These are phyloP conservation scores for Endocladia muricata DNA, from an alignment of 31 red algal genomes.

Conservation along the genomic window DNA sequence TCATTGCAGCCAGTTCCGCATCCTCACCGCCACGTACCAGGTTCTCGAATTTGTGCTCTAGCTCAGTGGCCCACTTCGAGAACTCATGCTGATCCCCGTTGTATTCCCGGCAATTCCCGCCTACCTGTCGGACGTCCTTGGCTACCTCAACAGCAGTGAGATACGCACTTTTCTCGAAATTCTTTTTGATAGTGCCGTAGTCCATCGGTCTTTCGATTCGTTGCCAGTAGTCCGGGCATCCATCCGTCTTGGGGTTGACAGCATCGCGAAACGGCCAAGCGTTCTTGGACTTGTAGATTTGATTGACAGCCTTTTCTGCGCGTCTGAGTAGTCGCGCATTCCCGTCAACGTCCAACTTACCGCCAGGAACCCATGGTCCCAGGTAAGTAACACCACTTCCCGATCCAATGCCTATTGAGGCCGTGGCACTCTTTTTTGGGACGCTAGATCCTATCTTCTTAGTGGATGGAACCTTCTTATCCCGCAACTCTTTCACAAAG, in stretches of 20 bases:
- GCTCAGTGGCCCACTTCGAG: slow-evolving; percentile 42
- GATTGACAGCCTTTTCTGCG: slow-evolving; percentile 39
- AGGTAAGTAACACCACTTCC: neutral
- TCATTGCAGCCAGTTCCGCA: slow-evolving; percentile 47
- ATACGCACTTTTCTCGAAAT: slow-evolving; percentile 47
- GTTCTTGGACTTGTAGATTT: slow-evolving; percentile 46
- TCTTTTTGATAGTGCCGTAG: slow-evolving; percentile 65
- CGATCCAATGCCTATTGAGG: slow-evolving; percentile 10
- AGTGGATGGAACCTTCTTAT: slow-evolving; percentile 19
- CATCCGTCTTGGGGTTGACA: slow-evolving; percentile 55
- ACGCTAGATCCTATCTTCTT: slow-evolving; percentile 12
- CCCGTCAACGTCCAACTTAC: slow-evolving; percentile 35
- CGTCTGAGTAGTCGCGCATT: slow-evolving; percentile 16
- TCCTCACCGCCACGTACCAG: slow-evolving; percentile 43
- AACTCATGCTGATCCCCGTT: slow-evolving; percentile 64
- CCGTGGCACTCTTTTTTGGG: slow-evolving; percentile 20
- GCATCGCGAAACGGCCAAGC: slow-evolving; percentile 55
- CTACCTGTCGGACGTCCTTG: slow-evolving; percentile 63
- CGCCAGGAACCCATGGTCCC: slow-evolving; percentile 21
- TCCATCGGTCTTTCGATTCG: slow-evolving; percentile 79
- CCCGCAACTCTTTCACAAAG: slow-evolving; percentile 50
- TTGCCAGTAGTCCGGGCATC: slow-evolving; percentile 70
- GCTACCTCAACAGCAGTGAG: slow-evolving; percentile 31
- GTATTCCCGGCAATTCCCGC: slow-evolving; percentile 71
- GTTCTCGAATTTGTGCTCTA: slow-evolving; percentile 62